A percentile compares a stretch with the other conserved stretches of the same genome.
Conservation (phyloP, 345 rosid genomes). For the Eutrema japonicum region DNA sequence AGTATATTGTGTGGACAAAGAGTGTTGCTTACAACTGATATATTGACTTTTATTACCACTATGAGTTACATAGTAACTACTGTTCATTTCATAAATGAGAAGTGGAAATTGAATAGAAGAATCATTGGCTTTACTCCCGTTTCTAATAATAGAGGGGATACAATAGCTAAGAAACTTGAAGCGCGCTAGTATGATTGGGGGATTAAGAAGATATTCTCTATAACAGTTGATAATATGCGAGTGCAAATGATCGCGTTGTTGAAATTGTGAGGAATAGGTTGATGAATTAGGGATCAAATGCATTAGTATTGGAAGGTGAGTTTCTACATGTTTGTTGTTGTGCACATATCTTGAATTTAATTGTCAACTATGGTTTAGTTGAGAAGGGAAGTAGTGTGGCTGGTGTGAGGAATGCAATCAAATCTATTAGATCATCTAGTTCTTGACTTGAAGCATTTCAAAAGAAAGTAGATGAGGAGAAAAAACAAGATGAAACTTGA, state of each 20-base stretch:
- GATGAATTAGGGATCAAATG: background rate
- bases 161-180: background rate
- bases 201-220: background rate
- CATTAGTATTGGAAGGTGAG: background rate
- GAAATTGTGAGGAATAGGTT: background rate
- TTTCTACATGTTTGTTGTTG: background rate
- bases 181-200: background rate
- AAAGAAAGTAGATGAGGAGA: background rate
- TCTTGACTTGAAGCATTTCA: slow-evolving; percentile 2
- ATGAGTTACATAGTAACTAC: slow-evolving; percentile 1
- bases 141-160: background rate
- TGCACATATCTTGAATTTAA: background rate
- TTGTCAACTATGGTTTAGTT: background rate
- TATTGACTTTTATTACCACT: slow-evolving; percentile 1
- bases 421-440: background rate
- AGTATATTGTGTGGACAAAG: background rate
- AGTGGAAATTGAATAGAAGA: background rate
- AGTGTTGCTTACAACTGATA: background rate
- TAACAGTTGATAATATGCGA: slow-evolving; percentile 7
- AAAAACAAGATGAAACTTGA: background rate
- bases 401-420: background rate
- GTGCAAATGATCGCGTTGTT: slow-evolving; percentile 1
- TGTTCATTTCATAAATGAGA: background rate
- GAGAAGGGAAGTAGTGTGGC: background rate
- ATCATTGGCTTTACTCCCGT: background rate